Evolutionary conservation across 345 rosid genomes (phyloP), one percentile per base, ranked within the genome.

Genomic region (Hibiscus syriacus): DNA sequence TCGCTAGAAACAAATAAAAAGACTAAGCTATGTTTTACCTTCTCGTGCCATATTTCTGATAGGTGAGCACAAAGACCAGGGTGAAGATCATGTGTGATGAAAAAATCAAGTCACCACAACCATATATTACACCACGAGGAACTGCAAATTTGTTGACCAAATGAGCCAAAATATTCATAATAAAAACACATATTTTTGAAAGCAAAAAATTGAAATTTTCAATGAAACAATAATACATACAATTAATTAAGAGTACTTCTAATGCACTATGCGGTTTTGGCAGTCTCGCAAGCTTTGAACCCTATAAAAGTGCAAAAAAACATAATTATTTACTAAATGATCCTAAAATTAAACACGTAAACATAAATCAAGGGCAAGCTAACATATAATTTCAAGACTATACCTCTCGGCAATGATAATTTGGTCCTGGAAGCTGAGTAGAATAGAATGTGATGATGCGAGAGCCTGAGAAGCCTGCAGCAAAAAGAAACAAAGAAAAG

Each of bases 81-180:
- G 97, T 88, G 70, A 95, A 95, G 76, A 95, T 95, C 98, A 92
- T 95, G 78, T 95, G 98, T 8, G 98, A 95, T 65, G 99, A 95
- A 77, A 95, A 95, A 48, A 95, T 95, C 82, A 95, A 76, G 82
- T 95, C 99, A 72, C 99, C 99, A 68, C 99, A 95, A 23, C 99
- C 99, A 67, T 86, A 92, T 39, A 85, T 78, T 38, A 88, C 86
- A 26, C 99, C 99, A 39, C 83, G 86, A 66, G 98, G 94, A 88
- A 94, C 99, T 95, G 96, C 85, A 67, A 26, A 75, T 73, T 58
- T 63, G 52, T 7, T 68, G 75, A 71, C 66, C 59, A 79, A 62
- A 64, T 82, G n/a, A 77, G 67, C 54, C 69, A 53, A 70, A 38
- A 54, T 27, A 32, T 52, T 22, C 32, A 48, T 10, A 45, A 69